A percentile compares a stretch with the other conserved stretches of the same genome.
phyloP scores from a whole-genome alignment of 768 basidiomycete genomes.

The Bullera alba region DNA sequence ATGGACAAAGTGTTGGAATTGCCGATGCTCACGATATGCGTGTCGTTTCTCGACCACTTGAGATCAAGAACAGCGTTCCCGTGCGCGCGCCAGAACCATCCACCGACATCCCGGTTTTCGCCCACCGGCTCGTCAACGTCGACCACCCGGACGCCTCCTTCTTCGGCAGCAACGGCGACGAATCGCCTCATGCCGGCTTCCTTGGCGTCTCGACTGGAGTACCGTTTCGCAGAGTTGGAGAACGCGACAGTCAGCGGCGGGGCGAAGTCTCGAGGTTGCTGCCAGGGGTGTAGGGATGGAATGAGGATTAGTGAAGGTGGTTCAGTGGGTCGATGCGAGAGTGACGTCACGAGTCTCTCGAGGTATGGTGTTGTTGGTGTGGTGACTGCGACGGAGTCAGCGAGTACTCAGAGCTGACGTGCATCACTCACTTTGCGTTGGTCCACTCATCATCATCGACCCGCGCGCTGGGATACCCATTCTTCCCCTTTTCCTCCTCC shows the following conservation, averaged over 20 bases:
- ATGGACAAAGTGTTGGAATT: neutral
- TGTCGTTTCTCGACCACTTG: constrained; percentile 39
- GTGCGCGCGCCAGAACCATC: constrained; percentile 41
- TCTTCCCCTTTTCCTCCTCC: neutral
- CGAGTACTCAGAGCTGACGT: neutral
- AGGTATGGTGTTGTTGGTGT: neutral
- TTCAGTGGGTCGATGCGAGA: constrained; percentile 11
- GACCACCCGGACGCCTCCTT: constrained; percentile 33
- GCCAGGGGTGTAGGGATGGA: constrained; percentile 28
- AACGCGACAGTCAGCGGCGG: constrained; percentile 29
- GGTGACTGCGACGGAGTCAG: neutral
- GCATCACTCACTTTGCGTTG: neutral
- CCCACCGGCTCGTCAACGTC: constrained; percentile 34
- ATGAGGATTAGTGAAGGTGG: constrained; percentile 27
- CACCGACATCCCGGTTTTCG: constrained; percentile 26
- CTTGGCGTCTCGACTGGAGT: constrained; percentile 13
- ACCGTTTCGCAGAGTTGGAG: constrained; percentile 20
- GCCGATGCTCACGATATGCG: constrained; percentile 24
- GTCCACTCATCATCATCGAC: neutral
- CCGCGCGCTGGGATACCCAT: neutral
- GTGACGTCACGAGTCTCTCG: neutral
- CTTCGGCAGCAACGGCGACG: constrained; percentile 35
- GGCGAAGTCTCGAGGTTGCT: constrained; percentile 26
- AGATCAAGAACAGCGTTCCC: constrained; percentile 43
- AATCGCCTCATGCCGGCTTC: constrained; percentile 15